Evolutionary conservation across 2,329 filamentous ascomycete genomes (phyloP), one percentile per base, ranked within the genome.

Genomic region (Colletotrichum trifolii): DNA sequence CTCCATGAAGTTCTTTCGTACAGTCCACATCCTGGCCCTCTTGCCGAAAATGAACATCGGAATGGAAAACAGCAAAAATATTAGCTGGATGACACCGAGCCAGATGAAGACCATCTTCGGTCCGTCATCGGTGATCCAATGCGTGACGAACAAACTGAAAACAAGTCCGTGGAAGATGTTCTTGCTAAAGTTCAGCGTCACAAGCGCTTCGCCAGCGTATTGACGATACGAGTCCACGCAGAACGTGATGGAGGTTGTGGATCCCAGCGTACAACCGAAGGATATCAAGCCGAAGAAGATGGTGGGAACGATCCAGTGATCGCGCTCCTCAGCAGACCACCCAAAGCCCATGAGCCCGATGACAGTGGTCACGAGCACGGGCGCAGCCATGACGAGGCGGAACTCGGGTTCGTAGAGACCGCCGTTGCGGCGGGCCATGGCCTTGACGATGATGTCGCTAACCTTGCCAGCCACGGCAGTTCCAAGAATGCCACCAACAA

Each of bases 41-140:
- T 98, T 98, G 15, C 95, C 95, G 73, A 88, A 97, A 17, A 98
- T 92, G 75, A 96, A 98, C 91, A 98, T 93, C 1, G 95, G 95
- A 60, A 97, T 89, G 1, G 93, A 91, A 58, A 85, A 88, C 3
- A 93, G 72, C 75, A 97, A 82, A 60, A 90, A 86, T 11, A 88
- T 87, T 39, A 97, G 77, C 77, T 98, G 95, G 35, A 98, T 96
- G 34, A 94, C 85, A 3, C 95, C 95, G 56, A 97, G 85, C 72
- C 89, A 92, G 48, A 97, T 79, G 73, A 92, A 98, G 0, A 97
- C 93, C 10, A 80, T 84, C 78, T 91, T 93, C 10, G 91, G 84
- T 0, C 95, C 94, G 62, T 93, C 89, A 2, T 78, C 75, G 38
- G 91, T 85, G 25, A 98, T 82, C 95, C 95, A 98, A 59, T 87